Percentiles rank a stretch among this genome's conserved stretches.
Conservation (phyloP, 495 filamentous ascomycete species). For the Aspergillus campestris region DNA sequence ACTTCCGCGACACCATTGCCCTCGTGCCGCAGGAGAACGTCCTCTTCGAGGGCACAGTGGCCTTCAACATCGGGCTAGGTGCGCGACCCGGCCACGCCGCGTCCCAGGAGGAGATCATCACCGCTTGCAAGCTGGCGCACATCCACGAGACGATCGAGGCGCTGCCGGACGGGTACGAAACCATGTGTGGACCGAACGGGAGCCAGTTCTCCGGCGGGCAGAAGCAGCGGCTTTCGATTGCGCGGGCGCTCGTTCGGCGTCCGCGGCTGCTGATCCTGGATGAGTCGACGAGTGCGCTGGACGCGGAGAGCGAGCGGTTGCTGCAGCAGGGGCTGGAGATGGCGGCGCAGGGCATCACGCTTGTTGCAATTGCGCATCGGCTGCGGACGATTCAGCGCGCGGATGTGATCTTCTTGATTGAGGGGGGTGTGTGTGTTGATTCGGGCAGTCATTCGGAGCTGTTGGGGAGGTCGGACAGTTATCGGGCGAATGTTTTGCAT, state of each 20-base stretch:
- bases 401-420: slow-evolving; percentile 68
- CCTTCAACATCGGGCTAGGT: slow-evolving; percentile 45
- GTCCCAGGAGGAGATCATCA: slow-evolving; percentile 41
- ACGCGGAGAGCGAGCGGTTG: slow-evolving; percentile 62
- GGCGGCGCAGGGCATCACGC: slow-evolving; percentile 62
- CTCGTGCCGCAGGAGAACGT: slow-evolving; percentile 48
- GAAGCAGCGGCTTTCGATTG: slow-evolving; percentile 67
- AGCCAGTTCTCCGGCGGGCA: slow-evolving; percentile 65
- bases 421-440: slow-evolving; percentile 58
- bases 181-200: slow-evolving; percentile 55
- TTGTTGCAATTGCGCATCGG: slow-evolving; percentile 72
- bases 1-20: slow-evolving; percentile 42
- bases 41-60: slow-evolving; percentile 44
- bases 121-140: slow-evolving; percentile 46
- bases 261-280: slow-evolving; percentile 66
- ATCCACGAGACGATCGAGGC: slow-evolving; percentile 49
- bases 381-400: slow-evolving; percentile 67
- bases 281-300: slow-evolving; percentile 70
- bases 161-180: slow-evolving; percentile 55
- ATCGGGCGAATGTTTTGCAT: slow-evolving; percentile 46
- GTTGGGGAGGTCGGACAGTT: slow-evolving; percentile 48
- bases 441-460: slow-evolving; percentile 61
- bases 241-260: slow-evolving; percentile 63
- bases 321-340: slow-evolving; percentile 62
- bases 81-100: slow-evolving; percentile 32